These are phyloP conservation scores for Cylindrodendrum hubeiense DNA, from an alignment of 2,329 filamentous ascomycete genomes.

Conservation along the genomic window DNA sequence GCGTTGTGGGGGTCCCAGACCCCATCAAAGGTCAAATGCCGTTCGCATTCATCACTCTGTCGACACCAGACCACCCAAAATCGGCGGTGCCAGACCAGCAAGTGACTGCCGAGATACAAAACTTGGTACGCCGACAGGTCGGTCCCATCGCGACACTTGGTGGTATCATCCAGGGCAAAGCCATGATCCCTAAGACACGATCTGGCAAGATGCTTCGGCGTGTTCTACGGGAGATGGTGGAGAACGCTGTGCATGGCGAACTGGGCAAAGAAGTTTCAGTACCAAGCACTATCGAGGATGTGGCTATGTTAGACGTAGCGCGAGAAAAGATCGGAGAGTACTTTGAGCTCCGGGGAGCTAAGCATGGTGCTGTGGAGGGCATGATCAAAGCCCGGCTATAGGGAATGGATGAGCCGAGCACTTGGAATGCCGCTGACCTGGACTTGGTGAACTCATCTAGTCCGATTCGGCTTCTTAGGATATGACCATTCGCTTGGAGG, in stretches of 20 bases:
- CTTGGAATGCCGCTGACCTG: background rate
- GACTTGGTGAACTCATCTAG: background rate
- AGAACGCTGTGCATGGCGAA: conserved; percentile 82
- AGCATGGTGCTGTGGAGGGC: conserved; percentile 59
- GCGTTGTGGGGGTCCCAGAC: conserved; percentile 89
- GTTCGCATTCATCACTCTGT: conserved; percentile 83
- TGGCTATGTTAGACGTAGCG: conserved; percentile 79
- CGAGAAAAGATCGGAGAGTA: conserved; percentile 80
- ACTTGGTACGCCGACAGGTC: conserved; percentile 81
- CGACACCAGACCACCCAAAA: conserved; percentile 59
- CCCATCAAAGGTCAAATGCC: conserved; percentile 89
- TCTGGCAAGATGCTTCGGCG: conserved; percentile 91
- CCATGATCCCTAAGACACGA: conserved; percentile 91
- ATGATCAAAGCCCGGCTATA: conserved; percentile 67
- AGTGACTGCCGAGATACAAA: conserved; percentile 74
- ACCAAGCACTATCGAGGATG: conserved; percentile 89
- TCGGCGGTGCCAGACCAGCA: conserved; percentile 62
- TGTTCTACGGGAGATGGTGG: conserved; percentile 84
- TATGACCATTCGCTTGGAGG: conserved; percentile 17
- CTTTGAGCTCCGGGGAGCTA: conserved; percentile 67
- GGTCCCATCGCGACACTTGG: conserved; percentile 88
- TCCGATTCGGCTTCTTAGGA: background rate
- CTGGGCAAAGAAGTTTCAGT: conserved; percentile 79
- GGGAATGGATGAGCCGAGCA: background rate
- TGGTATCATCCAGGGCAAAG: conserved; percentile 85